Base-by-base conservation (phyloP, 2,329 filamentous ascomycete species). In the Paraphaeosphaeria minitans region DNA sequence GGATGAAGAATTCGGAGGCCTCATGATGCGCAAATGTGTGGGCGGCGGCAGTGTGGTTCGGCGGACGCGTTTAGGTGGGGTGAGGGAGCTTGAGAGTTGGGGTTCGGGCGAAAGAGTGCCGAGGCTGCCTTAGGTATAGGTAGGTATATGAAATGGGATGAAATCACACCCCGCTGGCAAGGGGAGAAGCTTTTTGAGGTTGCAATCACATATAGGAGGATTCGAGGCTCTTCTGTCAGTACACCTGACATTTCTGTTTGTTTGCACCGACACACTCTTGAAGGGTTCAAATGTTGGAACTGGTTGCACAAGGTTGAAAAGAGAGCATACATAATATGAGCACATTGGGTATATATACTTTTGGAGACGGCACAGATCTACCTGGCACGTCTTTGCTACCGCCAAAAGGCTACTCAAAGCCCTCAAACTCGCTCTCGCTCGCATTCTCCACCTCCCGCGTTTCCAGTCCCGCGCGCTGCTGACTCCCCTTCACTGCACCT, bases 401-500 rank as follows among this genome's bases (percentile, higher is more conserved):
- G 19, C 19, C 41, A 7, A 12, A 43, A 2, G 13, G 16, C 48
- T 67, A 64, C 21, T 78, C 78, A 60, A 80, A 80, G 6, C 79
- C 79, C 50, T 74, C 77, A 71, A 80, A 80, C 46, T 77, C 78
- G 39, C 70, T 72, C 43, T 49, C 64, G 67, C 56, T 58, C 42
- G 8, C 62, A 65, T 51, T 33, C 64, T 39, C 35, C 61, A 35
- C 56, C 61, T 41, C 57, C 46, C 61, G 67, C 33, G 21, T 55
- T 29, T 47, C 53, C 21, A 59, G 62, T 45, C 61, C 67, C 56
- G 60, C 71, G 59, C 73, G 73, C 60, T 69, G 65, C 66, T 58
- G 69, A 60, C 72, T 77, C 29, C 75, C 77, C 53, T 69, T 66
- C 54, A 55, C 63, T 1, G 74, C 89, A 0, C 84, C 88, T 55